These are phyloP conservation scores for Panicum virgatum DNA, from an alignment of 202 grass and related monocot genomes.

Conservation along the genomic window DNA sequence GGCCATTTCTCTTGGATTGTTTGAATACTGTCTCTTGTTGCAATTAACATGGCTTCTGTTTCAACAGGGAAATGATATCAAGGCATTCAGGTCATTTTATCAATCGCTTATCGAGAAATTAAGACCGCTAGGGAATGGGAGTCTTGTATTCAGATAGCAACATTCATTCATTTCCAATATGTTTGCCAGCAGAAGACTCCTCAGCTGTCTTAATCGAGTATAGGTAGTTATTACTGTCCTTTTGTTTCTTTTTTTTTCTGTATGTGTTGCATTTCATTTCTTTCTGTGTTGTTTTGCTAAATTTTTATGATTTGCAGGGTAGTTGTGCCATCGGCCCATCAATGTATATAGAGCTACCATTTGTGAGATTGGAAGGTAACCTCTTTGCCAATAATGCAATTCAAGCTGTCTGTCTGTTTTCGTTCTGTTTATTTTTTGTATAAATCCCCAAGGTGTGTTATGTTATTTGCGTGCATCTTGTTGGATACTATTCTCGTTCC, in stretches of 20 bases:
- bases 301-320: constrained; percentile 49
- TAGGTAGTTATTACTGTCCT: constrained; percentile 33
- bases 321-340: constrained; percentile 39
- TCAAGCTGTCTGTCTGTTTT: not conserved
- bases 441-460: not conserved
- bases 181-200: constrained; percentile 32
- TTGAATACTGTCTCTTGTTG: constrained; percentile 9
- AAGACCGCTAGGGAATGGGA: constrained; percentile 85
- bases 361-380: constrained; percentile 67
- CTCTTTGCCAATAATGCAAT: not conserved
- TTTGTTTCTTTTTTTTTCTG: not conserved
- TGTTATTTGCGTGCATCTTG: constrained; percentile 6
- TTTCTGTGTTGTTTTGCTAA: constrained; percentile 5
- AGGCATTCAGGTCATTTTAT: constrained; percentile 83
- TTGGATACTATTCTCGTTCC: not conserved
- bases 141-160: constrained; percentile 94
- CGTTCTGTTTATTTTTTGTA: not conserved
- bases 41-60: constrained; percentile 32
- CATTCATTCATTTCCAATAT: constrained; percentile 33
- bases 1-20: constrained; percentile 10
- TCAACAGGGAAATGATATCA: constrained; percentile 77
- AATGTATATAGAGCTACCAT: constrained; percentile 62
- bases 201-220: constrained; percentile 37
- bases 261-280: not conserved
- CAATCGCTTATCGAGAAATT: constrained; percentile 89